phyloP scores from a whole-genome alignment of 306 rosid species.

The Quercus dentata region DNA sequence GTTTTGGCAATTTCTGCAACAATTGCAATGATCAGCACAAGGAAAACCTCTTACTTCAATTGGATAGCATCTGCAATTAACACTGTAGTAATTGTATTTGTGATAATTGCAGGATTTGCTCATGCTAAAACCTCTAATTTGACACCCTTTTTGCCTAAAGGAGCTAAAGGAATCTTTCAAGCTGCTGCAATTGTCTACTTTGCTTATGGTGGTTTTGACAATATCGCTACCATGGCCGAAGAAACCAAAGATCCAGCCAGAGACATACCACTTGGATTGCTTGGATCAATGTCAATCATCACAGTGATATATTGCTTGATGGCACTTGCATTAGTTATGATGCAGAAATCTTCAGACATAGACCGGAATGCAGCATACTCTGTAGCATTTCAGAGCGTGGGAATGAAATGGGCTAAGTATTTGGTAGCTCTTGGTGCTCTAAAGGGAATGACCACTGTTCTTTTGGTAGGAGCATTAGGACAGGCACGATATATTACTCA shows the following conservation, averaged over 20 bases:
- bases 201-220: constrained; percentile 79
- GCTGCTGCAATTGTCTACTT: constrained; percentile 72
- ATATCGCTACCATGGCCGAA: constrained; percentile 68
- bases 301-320: constrained; percentile 62
- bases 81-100: constrained; percentile 44
- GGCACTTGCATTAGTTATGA: constrained; percentile 69
- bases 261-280: constrained; percentile 65
- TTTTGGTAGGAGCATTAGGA: constrained; percentile 52
- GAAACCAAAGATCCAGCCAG: constrained; percentile 71
- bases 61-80: constrained; percentile 69
- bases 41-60: constrained; percentile 58
- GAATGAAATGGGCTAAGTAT: constrained; percentile 80
- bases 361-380: constrained; percentile 63
- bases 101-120: constrained; percentile 48
- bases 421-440: constrained; percentile 71
- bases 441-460: constrained; percentile 80
- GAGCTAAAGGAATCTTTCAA: constrained; percentile 53
- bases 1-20: constrained; percentile 41
- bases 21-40: constrained; percentile 62
- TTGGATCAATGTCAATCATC: constrained; percentile 74
- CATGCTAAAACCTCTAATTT: constrained; percentile 53
- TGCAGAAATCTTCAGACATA: constrained; percentile 68
- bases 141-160: constrained; percentile 58
- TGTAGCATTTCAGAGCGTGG: constrained; percentile 58
- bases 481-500: constrained; percentile 65